phyloP scores from a whole-genome alignment of 768 basidiomycete species.

The Suillus discolor region DNA sequence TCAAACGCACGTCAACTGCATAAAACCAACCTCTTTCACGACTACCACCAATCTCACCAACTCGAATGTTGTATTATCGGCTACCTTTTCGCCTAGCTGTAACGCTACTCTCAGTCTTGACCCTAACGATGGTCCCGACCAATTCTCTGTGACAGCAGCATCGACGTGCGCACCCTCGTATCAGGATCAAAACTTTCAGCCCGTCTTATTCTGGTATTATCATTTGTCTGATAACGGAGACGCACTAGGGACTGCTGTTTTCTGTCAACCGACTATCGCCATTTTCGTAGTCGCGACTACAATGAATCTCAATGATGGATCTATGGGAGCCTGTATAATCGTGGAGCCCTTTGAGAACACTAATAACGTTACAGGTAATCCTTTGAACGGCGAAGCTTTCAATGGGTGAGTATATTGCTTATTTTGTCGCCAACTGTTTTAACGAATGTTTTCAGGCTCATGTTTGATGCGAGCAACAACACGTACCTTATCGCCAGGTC shows the following conservation, averaged over 20 bases:
- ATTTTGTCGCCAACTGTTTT: neutral
- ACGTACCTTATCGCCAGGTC: slow-evolving; percentile 56
- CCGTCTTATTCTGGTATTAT: slow-evolving; percentile 74
- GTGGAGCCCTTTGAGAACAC: slow-evolving; percentile 31
- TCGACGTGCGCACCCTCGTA: slow-evolving; percentile 32
- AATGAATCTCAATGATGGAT: slow-evolving; percentile 45
- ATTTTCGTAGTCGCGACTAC: slow-evolving; percentile 45
- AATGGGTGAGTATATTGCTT: slow-evolving; percentile 54
- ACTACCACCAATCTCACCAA: slow-evolving; percentile 20
- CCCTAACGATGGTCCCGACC: slow-evolving; percentile 39
- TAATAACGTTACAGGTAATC: slow-evolving; percentile 56
- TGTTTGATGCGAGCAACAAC: slow-evolving; percentile 41
- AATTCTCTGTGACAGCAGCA: slow-evolving; percentile 51
- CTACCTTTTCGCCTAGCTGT: slow-evolving; percentile 55
- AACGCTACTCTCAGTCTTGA: slow-evolving; percentile 38
- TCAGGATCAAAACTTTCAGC: slow-evolving; percentile 43
- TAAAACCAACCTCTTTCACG: slow-evolving; percentile 35
- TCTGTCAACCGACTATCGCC: slow-evolving; percentile 56
- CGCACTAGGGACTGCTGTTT: slow-evolving; percentile 50
- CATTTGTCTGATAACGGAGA: slow-evolving; percentile 30
- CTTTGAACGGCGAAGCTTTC: slow-evolving; percentile 49
- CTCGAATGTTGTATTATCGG: slow-evolving; percentile 41
- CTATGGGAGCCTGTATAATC: slow-evolving; percentile 40
- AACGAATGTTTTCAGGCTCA: slow-evolving; percentile 34
- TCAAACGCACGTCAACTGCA: slow-evolving; percentile 49